These are phyloP conservation scores for Casuarina glauca DNA, from an alignment of 306 rosid genomes.

Conservation along the genomic window DNA sequence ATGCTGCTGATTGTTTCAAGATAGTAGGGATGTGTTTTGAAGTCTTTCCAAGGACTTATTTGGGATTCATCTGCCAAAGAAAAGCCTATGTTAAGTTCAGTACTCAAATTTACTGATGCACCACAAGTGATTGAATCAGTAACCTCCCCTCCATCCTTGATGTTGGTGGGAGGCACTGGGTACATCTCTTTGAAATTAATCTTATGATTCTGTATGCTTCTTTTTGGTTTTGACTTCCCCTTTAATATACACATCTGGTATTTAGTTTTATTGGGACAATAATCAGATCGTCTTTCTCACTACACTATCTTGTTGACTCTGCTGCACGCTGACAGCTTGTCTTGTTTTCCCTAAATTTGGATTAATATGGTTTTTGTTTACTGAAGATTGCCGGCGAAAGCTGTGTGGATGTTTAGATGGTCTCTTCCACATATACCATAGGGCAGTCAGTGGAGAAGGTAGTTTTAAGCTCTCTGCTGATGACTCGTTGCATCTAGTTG, in stretches of 20 bases:
- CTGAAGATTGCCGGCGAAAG: constrained; percentile 91
- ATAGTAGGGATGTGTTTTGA: not conserved
- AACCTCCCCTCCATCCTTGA: not conserved
- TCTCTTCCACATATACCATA: constrained; percentile 83
- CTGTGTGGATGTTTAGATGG: constrained; percentile 94
- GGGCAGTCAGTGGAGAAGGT: constrained; percentile 84
- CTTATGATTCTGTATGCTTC: not conserved
- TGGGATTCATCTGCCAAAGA: not conserved
- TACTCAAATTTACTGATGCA: too few species aligned
- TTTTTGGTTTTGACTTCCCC: not conserved
- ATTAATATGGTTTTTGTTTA: constrained; percentile 22
- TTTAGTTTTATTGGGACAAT: constrained; percentile 3
- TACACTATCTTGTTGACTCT: not conserved
- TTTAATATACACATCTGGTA: not conserved
- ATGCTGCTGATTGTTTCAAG: not conserved
- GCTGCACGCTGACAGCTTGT: not conserved
- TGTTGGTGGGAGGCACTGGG: not conserved
- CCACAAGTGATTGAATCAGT: not conserved
- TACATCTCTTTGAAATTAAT: not conserved
- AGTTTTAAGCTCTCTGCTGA: constrained; percentile 90
- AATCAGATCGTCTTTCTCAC: not conserved
- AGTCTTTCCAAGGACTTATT: not conserved
- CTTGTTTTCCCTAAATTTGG: constrained; percentile 1
- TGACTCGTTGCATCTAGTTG: constrained; percentile 92
- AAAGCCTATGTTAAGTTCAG: not conserved